These are phyloP conservation scores for Sarocladium kiliense DNA, from an alignment of 2,329 filamentous ascomycete genomes.

Conservation along the genomic window DNA sequence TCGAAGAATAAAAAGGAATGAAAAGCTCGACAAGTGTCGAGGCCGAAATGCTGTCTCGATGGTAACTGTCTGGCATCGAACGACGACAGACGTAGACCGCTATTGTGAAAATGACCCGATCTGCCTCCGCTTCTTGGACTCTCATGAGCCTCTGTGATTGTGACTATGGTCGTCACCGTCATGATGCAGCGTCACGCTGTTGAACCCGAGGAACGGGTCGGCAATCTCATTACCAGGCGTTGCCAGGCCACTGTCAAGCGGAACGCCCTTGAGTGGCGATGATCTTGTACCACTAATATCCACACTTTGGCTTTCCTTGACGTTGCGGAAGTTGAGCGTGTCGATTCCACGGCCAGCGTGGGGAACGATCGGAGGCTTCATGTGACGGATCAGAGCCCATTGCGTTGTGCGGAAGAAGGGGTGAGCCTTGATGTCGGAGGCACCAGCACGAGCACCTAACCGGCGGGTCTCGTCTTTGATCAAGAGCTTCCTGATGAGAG, in stretches of 20 bases:
- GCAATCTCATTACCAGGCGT: slow-evolving; percentile 77
- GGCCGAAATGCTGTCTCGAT: slow-evolving; percentile 6
- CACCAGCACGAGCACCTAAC: slow-evolving; percentile 87
- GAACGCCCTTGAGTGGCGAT: slow-evolving; percentile 63
- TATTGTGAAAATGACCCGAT: too few species aligned
- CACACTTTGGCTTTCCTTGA: slow-evolving; percentile 94
- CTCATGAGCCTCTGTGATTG: neutral
- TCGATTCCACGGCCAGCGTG: slow-evolving; percentile 86
- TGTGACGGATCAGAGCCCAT: slow-evolving; percentile 94
- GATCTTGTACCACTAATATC: slow-evolving; percentile 64
- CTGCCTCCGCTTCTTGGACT: too few species aligned
- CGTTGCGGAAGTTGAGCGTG: slow-evolving; percentile 94
- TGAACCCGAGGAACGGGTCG: slow-evolving; percentile 98
- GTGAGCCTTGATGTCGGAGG: slow-evolving; percentile 93
- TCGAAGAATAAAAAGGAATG: neutral
- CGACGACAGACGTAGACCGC: too few species aligned
- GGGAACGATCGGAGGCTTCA: slow-evolving; percentile 96
- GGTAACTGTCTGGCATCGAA: too few species aligned
- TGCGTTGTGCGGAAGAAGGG: slow-evolving; percentile 95
- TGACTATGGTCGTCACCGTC: slow-evolving; percentile 64
- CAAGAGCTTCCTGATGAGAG: slow-evolving; percentile 87
- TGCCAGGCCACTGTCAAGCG: slow-evolving; percentile 76
- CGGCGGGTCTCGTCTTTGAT: slow-evolving; percentile 97
- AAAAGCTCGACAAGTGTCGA: slow-evolving; percentile 1
- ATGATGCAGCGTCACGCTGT: slow-evolving; percentile 94